Conservation (phyloP, 2,329 filamentous ascomycete species). For the Epichloe festucae region DNA sequence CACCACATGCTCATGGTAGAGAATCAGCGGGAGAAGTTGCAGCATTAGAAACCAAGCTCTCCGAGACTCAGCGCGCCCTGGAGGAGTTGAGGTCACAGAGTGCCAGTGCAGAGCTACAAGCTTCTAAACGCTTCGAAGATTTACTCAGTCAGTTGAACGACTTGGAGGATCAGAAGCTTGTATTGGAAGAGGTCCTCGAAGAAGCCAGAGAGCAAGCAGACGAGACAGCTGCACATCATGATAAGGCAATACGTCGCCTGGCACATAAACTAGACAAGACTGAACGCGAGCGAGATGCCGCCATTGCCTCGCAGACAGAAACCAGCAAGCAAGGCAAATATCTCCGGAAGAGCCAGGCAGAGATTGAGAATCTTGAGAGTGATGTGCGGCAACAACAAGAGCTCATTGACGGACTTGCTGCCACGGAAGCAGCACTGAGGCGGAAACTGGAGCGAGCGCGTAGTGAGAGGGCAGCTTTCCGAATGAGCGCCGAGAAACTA, state of each 20-base stretch:
- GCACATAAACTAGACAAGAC: conserved; percentile 38
- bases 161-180: conserved; percentile 44
- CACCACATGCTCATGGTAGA: conserved; percentile 32
- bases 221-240: conserved; percentile 31
- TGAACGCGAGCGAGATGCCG: conserved; percentile 31
- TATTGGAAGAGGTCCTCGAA: conserved; percentile 45
- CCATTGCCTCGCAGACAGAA: conserved; percentile 22
- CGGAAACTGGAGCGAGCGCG: conserved; percentile 58
- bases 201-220: conserved; percentile 38
- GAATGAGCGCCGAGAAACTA: conserved; percentile 40
- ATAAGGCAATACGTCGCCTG: conserved; percentile 29
- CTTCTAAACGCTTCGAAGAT: conserved; percentile 28
- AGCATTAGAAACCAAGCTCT: conserved; percentile 47
- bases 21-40: conserved; percentile 46
- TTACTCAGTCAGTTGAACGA: conserved; percentile 43
- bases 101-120: conserved; percentile 37
- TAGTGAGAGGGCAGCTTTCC: conserved; percentile 47
- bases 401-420: conserved; percentile 43
- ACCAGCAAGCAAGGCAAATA: conserved; percentile 43
- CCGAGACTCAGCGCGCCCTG: conserved; percentile 44
- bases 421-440: conserved; percentile 46
- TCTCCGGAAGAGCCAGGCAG: conserved; percentile 49
- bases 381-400: conserved; percentile 58
- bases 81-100: conserved; percentile 38
- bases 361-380: conserved; percentile 57